Evolutionary conservation across 75 land plant genomes (phyloP), one percentile per base, ranked within the genome.

Genomic region (Gnetum montanum): DNA sequence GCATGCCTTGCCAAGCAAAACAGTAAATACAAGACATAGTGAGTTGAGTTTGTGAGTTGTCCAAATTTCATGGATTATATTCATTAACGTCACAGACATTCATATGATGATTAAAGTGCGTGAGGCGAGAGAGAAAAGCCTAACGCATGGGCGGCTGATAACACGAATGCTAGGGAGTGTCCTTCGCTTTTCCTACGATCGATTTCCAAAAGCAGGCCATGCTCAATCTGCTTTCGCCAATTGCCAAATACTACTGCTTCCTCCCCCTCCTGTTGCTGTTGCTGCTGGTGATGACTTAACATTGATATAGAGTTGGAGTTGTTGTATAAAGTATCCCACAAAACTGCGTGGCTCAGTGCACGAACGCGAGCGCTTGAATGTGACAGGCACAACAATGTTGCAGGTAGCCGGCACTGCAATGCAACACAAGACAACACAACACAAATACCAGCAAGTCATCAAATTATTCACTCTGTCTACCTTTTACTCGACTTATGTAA

Each of bases 361-460:
- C 96, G 88, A 26, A 90, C 88, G 65, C 76, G 96, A 37, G 96
- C 86, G 68, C 91, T 90, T 34, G 87, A 73, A 70, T 90, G 87
- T 40, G 96, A 86, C 13, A 90, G 76, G 60, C 96, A 90, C 16
- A 73, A 78, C 13, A 86, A 61, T 3, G 86, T 86, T 23, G 91
- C 87, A 29, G 96, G 73, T 47, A 90, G 60, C 36, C 96, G 91
- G 48, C 76, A 78, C 96, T 90, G 87, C 67, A 76, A n/a, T n/a
- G n/a, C n/a, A n/a, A n/a, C n/a, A n/a, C n/a, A n/a, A 23, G 6
- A 55, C 54, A 41, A 52, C 31, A 23, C 15, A 49, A 44, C 0
- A 24, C 33, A 19, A 22, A 16, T 19, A 31, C 2, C 35, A 4
- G 20, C n/a, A n/a, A n/a, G n/a, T n/a, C n/a, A n/a, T n/a, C n/a